Conservation (phyloP, 2,329 filamentous ascomycete genomes). For the Pyrenophora seminiperda region DNA sequence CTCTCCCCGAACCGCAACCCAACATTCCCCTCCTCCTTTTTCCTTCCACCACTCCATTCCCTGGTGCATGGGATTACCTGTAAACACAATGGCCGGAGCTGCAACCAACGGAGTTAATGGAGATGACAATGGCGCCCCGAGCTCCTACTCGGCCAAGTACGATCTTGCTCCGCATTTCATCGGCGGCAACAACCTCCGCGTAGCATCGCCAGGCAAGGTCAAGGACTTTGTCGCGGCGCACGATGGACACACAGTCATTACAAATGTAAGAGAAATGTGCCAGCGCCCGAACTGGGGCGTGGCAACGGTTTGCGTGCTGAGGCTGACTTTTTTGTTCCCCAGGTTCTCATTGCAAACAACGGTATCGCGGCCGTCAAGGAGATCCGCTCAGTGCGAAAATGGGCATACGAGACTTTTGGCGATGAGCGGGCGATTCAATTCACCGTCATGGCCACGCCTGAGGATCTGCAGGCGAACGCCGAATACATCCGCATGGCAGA, state of each 20-base stretch:
- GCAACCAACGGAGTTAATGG: constrained; percentile 46
- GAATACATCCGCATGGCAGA: constrained; percentile 99
- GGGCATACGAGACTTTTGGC: constrained; percentile 99
- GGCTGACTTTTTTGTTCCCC: constrained; percentile 19
- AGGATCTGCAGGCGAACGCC: constrained; percentile 95
- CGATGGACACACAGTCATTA: constrained; percentile 97
- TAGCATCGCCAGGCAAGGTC: constrained; percentile 81
- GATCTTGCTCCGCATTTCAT: constrained; percentile 92
- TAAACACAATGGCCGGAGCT: constrained; percentile 44
- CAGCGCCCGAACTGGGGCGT: no score
- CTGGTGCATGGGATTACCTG: constrained; percentile 35
- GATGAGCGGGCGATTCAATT: constrained; percentile 98
- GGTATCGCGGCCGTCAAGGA: constrained; percentile 99
- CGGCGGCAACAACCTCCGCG: constrained; percentile 85
- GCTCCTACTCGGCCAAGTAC: constrained; percentile 78
- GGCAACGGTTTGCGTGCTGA: constrained; percentile 19
- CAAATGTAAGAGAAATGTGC: constrained; percentile 70
- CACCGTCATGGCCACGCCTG: constrained; percentile 98
- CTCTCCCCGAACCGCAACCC: constrained; percentile 19
- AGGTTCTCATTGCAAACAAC: constrained; percentile 99
- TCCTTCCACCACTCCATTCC: constrained; percentile 20
- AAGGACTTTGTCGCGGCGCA: constrained; percentile 93
- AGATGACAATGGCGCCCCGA: constrained; percentile 59
- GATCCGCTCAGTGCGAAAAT: constrained; percentile 98
- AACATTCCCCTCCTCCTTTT: constrained; percentile 15